Evolutionary conservation across 1,284 basidiomycete genomes (phyloP).

Genomic region (Rhodotorula sp.): DNA sequence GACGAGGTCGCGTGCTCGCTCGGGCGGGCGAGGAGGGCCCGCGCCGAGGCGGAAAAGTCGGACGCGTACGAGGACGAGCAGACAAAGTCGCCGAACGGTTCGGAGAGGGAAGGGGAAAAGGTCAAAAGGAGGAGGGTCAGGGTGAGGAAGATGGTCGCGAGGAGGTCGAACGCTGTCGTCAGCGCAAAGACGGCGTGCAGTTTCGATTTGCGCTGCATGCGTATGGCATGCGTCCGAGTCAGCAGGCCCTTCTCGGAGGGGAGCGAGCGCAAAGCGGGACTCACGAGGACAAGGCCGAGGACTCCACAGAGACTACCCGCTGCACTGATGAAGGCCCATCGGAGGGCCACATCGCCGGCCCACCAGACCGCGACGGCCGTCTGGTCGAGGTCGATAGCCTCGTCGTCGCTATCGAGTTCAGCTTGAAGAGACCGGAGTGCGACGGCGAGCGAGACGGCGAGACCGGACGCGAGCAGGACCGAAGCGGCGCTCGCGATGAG

Average conservation of each 20-base stretch:
- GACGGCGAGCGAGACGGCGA: slow-evolving; percentile 11
- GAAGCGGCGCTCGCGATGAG: slow-evolving; percentile 13
- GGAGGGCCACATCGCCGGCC: slow-evolving; percentile 10
- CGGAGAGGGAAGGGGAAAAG: slow-evolving; percentile 22
- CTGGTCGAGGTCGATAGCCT: slow-evolving; percentile 18
- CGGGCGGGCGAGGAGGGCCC: background rate
- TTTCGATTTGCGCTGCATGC: slow-evolving; percentile 6
- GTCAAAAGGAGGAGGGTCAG: slow-evolving; percentile 28
- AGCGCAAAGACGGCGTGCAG: slow-evolving; percentile 32
- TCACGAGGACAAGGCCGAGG: slow-evolving; percentile 25
- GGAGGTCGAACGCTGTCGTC: slow-evolving; percentile 29
- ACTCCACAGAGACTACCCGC: slow-evolving; percentile 14
- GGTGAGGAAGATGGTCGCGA: slow-evolving; percentile 21
- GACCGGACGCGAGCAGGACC: slow-evolving; percentile 19
- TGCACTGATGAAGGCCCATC: slow-evolving; percentile 20
- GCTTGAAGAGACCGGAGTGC: background rate
- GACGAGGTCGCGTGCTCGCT: background rate
- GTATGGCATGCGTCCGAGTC: no score
- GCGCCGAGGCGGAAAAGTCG: slow-evolving; percentile 8
- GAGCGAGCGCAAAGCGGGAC: background rate
- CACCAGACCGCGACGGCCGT: slow-evolving; percentile 21
- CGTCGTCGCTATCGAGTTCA: slow-evolving; percentile 3
- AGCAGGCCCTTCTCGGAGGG: background rate
- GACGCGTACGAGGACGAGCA: slow-evolving; percentile 24
- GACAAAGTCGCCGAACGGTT: slow-evolving; percentile 25